Percentiles rank a stretch among this genome's conserved stretches.
These are phyloP conservation scores for Rhodotorula sp. DNA, from an alignment of 1,284 basidiomycete species.

Conservation along the genomic window DNA sequence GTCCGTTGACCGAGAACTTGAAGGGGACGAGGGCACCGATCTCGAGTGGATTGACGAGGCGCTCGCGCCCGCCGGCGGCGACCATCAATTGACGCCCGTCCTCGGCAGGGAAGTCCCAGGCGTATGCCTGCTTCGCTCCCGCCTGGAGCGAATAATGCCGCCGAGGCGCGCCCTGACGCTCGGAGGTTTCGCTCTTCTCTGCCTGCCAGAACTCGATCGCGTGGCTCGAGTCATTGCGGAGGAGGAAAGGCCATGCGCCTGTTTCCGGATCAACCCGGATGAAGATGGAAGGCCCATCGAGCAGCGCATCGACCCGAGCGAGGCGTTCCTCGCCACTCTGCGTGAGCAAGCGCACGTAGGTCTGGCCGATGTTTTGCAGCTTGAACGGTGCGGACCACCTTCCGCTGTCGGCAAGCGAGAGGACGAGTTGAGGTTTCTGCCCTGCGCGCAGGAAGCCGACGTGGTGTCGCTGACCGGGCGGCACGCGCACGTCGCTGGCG, in stretches of 20 bases:
- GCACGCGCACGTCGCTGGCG: slow-evolving; percentile 50
- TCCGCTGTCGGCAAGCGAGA: slow-evolving; percentile 77
- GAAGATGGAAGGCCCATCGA: slow-evolving; percentile 88
- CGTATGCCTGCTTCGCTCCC: slow-evolving; percentile 65
- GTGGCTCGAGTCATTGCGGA: slow-evolving; percentile 86
- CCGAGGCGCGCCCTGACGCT: slow-evolving; percentile 37
- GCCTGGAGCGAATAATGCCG: slow-evolving; percentile 59
- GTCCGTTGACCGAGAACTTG: slow-evolving; percentile 59
- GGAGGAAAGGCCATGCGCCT: slow-evolving; percentile 80
- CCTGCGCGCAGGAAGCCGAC: slow-evolving; percentile 64
- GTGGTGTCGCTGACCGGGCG: slow-evolving; percentile 65
- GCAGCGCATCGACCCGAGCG: slow-evolving; percentile 75
- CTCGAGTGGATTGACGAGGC: slow-evolving; percentile 88
- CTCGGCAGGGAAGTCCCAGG: slow-evolving; percentile 92
- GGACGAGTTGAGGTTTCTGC: slow-evolving; percentile 65
- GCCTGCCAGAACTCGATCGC: slow-evolving; percentile 71
- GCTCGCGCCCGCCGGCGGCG: slow-evolving; percentile 63
- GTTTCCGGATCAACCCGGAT: slow-evolving; percentile 67
- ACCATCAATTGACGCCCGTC: slow-evolving; percentile 74
- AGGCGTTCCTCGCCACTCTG: slow-evolving; percentile 57
- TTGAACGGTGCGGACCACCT: slow-evolving; percentile 92
- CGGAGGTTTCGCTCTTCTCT: slow-evolving; percentile 48
- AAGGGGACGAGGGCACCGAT: slow-evolving; percentile 92
- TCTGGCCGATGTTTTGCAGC: slow-evolving; percentile 82
- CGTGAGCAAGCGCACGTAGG: slow-evolving; percentile 69